phyloP scores from a whole-genome alignment of 768 basidiomycete genomes.

The Pleurotus salmoneostramineus region DNA sequence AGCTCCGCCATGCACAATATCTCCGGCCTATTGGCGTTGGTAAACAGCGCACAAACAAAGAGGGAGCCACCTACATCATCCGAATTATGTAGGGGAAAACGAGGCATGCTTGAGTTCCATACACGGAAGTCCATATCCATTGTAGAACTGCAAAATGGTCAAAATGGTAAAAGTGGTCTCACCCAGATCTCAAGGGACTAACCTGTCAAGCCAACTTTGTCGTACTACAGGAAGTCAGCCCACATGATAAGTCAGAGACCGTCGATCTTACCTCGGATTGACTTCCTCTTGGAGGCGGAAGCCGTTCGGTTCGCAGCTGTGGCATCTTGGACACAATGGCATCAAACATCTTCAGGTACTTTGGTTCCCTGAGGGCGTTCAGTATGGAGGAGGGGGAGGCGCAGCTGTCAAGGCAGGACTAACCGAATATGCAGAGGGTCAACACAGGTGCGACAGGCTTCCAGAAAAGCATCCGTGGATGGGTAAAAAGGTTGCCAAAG shows the following conservation, averaged over 20 bases:
- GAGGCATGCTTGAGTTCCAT: slow-evolving; percentile 69
- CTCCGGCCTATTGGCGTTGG: slow-evolving; percentile 57
- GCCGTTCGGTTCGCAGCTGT: slow-evolving; percentile 67
- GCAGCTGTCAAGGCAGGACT: neutral
- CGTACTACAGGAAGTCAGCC: slow-evolving; percentile 49
- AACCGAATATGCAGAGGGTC: slow-evolving; percentile 68
- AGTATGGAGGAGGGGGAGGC: slow-evolving; percentile 8
- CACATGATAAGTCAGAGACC: neutral
- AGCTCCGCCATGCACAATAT: slow-evolving; percentile 89
- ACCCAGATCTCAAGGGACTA: slow-evolving; percentile 17
- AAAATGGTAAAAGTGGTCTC: slow-evolving; percentile 8
- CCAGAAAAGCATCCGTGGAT: slow-evolving; percentile 47
- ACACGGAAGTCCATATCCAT: slow-evolving; percentile 77
- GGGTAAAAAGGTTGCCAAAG: slow-evolving; percentile 71
- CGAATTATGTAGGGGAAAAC: slow-evolving; percentile 76
- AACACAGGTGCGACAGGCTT: slow-evolving; percentile 41
- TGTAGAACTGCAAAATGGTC: slow-evolving; percentile 52
- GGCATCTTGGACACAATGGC: slow-evolving; percentile 58
- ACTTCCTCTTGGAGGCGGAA: slow-evolving; percentile 82
- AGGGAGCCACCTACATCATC: slow-evolving; percentile 57
- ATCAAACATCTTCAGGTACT: slow-evolving; percentile 53
- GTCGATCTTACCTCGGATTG: slow-evolving; percentile 60
- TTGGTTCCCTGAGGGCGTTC: slow-evolving; percentile 37
- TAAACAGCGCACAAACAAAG: slow-evolving; percentile 7
- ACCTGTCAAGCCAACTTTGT: slow-evolving; percentile 87